Evolutionary conservation across 2,329 filamentous ascomycete genomes (phyloP).

Genomic region (Huntiella decipiens): DNA sequence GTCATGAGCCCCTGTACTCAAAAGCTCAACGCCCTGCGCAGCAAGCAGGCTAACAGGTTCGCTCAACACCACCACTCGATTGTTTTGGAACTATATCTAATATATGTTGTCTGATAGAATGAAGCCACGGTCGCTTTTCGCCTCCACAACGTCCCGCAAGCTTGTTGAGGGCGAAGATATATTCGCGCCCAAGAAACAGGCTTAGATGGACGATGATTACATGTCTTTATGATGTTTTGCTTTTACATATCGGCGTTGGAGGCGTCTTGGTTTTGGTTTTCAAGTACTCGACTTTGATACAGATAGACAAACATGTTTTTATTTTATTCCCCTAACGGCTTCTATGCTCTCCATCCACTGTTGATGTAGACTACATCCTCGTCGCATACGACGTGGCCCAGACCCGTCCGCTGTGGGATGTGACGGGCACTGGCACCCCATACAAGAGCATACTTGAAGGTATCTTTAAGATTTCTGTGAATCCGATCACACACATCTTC

Average conservation of each 20-base stretch:
- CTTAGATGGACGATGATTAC: not conserved
- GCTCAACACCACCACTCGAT: conserved; percentile 16
- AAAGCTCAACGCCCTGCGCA: conserved; percentile 64
- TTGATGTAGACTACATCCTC: conserved; percentile 52
- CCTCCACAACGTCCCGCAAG: conserved; percentile 45
- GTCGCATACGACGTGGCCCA: conserved; percentile 59
- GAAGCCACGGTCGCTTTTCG: conserved; percentile 51
- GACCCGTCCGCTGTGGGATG: conserved; percentile 78
- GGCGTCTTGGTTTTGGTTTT: not conserved
- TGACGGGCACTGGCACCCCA: conserved; percentile 95
- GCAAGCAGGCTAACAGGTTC: conserved; percentile 63
- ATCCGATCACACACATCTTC: conserved; percentile 96
- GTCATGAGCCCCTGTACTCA: conserved; percentile 76
- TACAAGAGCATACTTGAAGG: conserved; percentile 94
- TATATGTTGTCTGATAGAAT: conserved; percentile 22
- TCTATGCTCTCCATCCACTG: conserved; percentile 40
- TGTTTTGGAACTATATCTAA: conserved; percentile 1
- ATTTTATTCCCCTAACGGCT: not conserved
- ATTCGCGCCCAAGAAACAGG: conserved; percentile 18
- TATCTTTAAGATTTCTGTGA: conserved; percentile 87
- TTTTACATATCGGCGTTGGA: conserved; percentile 10
- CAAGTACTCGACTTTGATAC: not conserved
- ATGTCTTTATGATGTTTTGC: conserved; percentile 9
- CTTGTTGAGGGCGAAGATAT: conserved; percentile 26
- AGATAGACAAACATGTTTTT: not conserved